Percentiles rank a stretch among this genome's conserved stretches.
These are phyloP conservation scores for Peronosclerospora sorghi DNA, from an alignment of 352 stramenopile species.

Conservation along the genomic window DNA sequence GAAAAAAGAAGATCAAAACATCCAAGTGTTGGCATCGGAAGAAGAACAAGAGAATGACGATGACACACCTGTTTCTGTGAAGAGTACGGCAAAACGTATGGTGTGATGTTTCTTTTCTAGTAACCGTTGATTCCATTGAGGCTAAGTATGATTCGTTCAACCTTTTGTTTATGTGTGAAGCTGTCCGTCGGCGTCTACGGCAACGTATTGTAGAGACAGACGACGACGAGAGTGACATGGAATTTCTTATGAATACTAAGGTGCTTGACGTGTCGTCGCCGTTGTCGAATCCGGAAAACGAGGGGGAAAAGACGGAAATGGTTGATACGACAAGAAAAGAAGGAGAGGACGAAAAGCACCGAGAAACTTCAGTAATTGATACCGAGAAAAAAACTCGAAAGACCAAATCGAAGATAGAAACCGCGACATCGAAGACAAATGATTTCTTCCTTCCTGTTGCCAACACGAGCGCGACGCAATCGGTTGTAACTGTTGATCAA, in stretches of 20 bases:
- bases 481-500: conserved; percentile 4
- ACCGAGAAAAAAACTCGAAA: conserved; percentile 5
- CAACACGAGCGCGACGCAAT: conserved; percentile 10
- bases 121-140: background rate
- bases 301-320: background rate
- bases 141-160: background rate
- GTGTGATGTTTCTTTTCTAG: background rate
- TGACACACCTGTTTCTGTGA: conserved; percentile 5
- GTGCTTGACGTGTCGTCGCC: conserved; percentile 29
- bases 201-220: conserved; percentile 53
- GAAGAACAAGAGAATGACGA: conserved; percentile 20
- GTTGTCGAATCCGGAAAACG: conserved; percentile 6
- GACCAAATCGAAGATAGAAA: conserved; percentile 7
- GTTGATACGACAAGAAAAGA: background rate
- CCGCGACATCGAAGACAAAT: conserved; percentile 6
- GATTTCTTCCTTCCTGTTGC: conserved; percentile 25
- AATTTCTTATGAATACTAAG: conserved; percentile 16
- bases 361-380: background rate
- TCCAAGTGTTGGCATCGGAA: no score
- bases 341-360: conserved; percentile 1
- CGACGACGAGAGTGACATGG: conserved; percentile 34
- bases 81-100: conserved; percentile 35
- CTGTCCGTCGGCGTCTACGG: conserved; percentile 45
- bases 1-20: conserved; percentile 6
- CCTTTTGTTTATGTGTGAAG: conserved; percentile 10